phyloP scores from a whole-genome alignment of 108 stramenopile genomes.

The Parmales sp. region DNA sequence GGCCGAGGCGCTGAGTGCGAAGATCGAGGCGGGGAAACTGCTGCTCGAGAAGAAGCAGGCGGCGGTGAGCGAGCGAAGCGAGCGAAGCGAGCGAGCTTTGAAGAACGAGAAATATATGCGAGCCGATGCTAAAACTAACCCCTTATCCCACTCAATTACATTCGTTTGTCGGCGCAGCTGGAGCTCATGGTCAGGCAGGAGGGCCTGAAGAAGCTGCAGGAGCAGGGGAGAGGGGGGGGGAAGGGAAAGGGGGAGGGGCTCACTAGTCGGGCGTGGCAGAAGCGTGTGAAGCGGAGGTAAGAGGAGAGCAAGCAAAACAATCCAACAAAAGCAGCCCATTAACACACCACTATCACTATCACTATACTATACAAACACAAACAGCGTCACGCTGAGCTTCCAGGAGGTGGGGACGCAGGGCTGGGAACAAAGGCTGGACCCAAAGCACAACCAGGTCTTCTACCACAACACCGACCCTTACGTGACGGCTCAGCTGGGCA shows the following conservation, averaged over 20 bases:
- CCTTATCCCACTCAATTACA: too few relatives aligned
- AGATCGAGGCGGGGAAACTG: constrained; percentile 5
- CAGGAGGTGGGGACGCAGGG: constrained; percentile 1
- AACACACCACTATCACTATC: too few relatives aligned
- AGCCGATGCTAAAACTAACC: too few relatives aligned
- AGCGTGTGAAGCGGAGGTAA: neutral
- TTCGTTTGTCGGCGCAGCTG: too few relatives aligned
- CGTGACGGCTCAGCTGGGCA: constrained; percentile 8
- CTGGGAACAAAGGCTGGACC: constrained; percentile 3
- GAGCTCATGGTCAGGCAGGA: constrained; percentile 12
- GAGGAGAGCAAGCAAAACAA: too few relatives aligned
- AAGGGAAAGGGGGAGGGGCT: neutral
- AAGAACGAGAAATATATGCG: too few relatives aligned
- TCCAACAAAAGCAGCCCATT: too few relatives aligned
- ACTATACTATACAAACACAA: too few relatives aligned
- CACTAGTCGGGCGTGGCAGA: neutral
- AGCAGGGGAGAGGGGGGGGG: neutral
- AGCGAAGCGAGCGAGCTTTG: too few relatives aligned
- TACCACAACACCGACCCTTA: constrained; percentile 10
- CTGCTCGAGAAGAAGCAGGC: constrained; percentile 7
- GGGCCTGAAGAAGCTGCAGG: constrained; percentile 1
- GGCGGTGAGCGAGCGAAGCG: too few relatives aligned
- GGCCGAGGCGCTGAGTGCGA: neutral
- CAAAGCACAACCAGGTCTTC: constrained; percentile 3
- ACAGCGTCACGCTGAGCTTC: neutral